Evolutionary conservation across 2,329 filamentous ascomycete genomes (phyloP).

Genomic region (Talaromyces sp.): DNA sequence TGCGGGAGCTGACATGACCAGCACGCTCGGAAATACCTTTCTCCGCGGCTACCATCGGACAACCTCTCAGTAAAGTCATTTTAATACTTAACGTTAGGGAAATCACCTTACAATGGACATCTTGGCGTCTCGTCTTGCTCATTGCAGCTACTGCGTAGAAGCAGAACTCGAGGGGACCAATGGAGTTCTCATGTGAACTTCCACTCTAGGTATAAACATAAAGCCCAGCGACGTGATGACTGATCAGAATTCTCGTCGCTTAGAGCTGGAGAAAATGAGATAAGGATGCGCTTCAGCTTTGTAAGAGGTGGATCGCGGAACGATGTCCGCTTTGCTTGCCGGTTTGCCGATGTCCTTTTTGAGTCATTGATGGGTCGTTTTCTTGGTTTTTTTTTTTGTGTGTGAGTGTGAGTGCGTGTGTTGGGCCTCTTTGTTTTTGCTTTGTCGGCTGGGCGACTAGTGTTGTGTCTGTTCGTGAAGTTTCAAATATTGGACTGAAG

Average conservation of each 20-base stretch:
- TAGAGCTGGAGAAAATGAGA: not conserved
- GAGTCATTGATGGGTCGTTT: not conserved
- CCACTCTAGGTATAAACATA: too few relatives aligned
- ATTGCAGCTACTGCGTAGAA: too few relatives aligned
- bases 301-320: not conserved
- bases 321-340: slow-evolving; percentile 1
- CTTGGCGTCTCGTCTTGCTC: too few relatives aligned
- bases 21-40: not conserved
- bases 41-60: not conserved
- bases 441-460: not conserved
- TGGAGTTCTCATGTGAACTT: too few relatives aligned
- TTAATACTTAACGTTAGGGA: too few relatives aligned
- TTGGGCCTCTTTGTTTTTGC: not conserved
- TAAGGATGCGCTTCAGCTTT: not conserved
- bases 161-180: too few relatives aligned
- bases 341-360: not conserved
- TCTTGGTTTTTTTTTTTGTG: not conserved
- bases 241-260: not conserved
- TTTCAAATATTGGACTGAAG: too few relatives aligned
- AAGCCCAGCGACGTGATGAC: too few relatives aligned
- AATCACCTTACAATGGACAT: too few relatives aligned
- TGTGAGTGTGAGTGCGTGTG: not conserved
- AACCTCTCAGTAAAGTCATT: too few relatives aligned
- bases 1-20: not conserved
- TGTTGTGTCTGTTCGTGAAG: not conserved